Evolutionary conservation across 2,329 filamentous ascomycete genomes (phyloP).

Genomic region (Arthrobotrys sinensis): DNA sequence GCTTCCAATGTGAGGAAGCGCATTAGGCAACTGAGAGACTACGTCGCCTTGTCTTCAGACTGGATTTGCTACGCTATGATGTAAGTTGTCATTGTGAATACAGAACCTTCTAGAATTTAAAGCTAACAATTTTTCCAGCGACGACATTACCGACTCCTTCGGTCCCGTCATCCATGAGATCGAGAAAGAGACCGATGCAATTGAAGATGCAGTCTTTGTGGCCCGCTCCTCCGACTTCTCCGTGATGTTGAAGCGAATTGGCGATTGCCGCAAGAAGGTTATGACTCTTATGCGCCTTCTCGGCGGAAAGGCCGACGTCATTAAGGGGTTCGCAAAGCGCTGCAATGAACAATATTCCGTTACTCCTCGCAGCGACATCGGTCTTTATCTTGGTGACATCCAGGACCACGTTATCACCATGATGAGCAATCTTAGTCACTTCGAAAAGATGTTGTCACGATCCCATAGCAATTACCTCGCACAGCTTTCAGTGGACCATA

Average conservation of each 20-base stretch:
- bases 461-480: conserved; percentile 98
- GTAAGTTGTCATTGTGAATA: conserved; percentile 31
- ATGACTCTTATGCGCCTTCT: conserved; percentile 94
- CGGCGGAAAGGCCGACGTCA: conserved; percentile 98
- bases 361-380: conserved; percentile 93
- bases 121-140: conserved; percentile 77
- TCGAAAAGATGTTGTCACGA: conserved; percentile 92
- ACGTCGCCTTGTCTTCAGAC: conserved; percentile 90
- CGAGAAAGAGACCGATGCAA: conserved; percentile 96
- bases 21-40: conserved; percentile 93
- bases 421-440: conserved; percentile 95
- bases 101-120: background rate
- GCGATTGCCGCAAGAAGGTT: conserved; percentile 95
- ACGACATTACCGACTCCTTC: conserved; percentile 98
- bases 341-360: conserved; percentile 99
- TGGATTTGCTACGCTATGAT: conserved; percentile 92
- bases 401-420: conserved; percentile 99
- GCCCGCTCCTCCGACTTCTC: conserved; percentile 83
- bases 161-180: conserved; percentile 92
- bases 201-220: conserved; percentile 92
- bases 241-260: conserved; percentile 90
- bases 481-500: conserved; percentile 84
- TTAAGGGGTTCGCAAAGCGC: conserved; percentile 97
- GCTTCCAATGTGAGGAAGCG: conserved; percentile 94
- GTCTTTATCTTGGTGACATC: conserved; percentile 97